Conservation (phyloP, 2,329 filamentous ascomycete genomes). For the Curvularia verruculosa region DNA sequence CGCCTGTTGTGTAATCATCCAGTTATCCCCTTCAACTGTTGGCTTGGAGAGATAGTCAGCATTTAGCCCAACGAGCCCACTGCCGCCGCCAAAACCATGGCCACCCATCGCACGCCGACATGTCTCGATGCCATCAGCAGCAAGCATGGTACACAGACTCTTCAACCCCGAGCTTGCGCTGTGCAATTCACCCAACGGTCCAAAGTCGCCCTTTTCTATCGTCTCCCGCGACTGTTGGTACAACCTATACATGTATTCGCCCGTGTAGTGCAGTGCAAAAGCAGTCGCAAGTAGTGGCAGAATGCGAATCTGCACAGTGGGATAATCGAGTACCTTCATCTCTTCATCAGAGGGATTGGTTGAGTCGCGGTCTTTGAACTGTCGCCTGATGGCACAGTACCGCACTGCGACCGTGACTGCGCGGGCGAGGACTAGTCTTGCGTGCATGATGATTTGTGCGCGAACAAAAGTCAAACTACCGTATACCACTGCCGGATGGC, state of each 20-base stretch:
- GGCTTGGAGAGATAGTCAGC: conserved; percentile 60
- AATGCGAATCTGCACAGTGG: conserved; percentile 61
- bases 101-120: conserved; percentile 61
- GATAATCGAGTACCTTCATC: conserved; percentile 59
- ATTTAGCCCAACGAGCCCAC: conserved; percentile 60
- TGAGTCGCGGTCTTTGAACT: conserved; percentile 59
- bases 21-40: conserved; percentile 63
- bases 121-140: conserved; percentile 61
- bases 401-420: conserved; percentile 61
- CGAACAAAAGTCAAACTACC: conserved; percentile 58
- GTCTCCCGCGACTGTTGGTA: conserved; percentile 55
- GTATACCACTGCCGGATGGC: conserved; percentile 58
- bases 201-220: conserved; percentile 59
- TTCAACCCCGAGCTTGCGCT: conserved; percentile 62
- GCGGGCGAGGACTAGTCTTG: conserved; percentile 58
- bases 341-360: conserved; percentile 46
- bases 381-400: conserved; percentile 57
- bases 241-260: conserved; percentile 58
- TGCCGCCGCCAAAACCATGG: conserved; percentile 60
- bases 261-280: conserved; percentile 57
- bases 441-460: conserved; percentile 57
- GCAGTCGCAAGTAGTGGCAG: conserved; percentile 60
- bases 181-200: conserved; percentile 58
- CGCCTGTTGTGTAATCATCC: conserved; percentile 64
- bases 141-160: conserved; percentile 59